Conservation (phyloP, 495 filamentous ascomycete genomes). For the Bombardia bombarda region DNA sequence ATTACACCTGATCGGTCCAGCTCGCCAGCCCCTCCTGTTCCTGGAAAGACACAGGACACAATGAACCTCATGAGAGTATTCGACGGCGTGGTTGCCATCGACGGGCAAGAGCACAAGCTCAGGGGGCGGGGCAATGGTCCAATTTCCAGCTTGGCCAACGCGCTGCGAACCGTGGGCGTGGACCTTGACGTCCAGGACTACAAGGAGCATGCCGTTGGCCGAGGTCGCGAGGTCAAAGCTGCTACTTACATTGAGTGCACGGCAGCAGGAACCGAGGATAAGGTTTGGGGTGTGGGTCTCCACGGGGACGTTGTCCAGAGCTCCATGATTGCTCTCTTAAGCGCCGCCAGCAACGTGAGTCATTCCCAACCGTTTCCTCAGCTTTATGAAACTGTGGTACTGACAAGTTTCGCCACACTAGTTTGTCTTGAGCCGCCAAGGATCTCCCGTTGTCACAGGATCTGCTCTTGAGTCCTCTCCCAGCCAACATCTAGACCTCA, state of each 20-base stretch:
- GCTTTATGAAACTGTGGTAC: not conserved
- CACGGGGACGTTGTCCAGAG: slow-evolving; percentile 93
- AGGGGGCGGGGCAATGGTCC: slow-evolving; percentile 81
- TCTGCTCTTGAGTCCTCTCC: too few species aligned
- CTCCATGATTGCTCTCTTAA: slow-evolving; percentile 79
- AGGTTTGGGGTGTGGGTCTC: slow-evolving; percentile 93
- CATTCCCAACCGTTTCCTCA: not conserved
- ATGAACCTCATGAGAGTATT: slow-evolving; percentile 77
- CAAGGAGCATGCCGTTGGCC: slow-evolving; percentile 90
- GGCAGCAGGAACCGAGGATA: slow-evolving; percentile 55
- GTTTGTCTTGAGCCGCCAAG: not conserved
- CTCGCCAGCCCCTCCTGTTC: slow-evolving; percentile 62
- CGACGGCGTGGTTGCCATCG: slow-evolving; percentile 78
- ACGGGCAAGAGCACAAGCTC: slow-evolving; percentile 70
- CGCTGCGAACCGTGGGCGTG: slow-evolving; percentile 71
- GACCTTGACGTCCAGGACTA: slow-evolving; percentile 91
- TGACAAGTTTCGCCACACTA: not conserved
- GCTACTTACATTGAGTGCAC: slow-evolving; percentile 92
- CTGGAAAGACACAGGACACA: slow-evolving; percentile 63
- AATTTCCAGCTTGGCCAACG: slow-evolving; percentile 79
- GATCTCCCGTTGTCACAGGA: too few species aligned
- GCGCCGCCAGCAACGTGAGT: slow-evolving; percentile 81
- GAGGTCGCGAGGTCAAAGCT: slow-evolving; percentile 73
- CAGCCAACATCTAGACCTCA: too few species aligned
- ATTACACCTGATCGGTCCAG: slow-evolving; percentile 77